Evolutionary conservation across 306 rosid species (phyloP).

Genomic region (Rosa chinensis): DNA sequence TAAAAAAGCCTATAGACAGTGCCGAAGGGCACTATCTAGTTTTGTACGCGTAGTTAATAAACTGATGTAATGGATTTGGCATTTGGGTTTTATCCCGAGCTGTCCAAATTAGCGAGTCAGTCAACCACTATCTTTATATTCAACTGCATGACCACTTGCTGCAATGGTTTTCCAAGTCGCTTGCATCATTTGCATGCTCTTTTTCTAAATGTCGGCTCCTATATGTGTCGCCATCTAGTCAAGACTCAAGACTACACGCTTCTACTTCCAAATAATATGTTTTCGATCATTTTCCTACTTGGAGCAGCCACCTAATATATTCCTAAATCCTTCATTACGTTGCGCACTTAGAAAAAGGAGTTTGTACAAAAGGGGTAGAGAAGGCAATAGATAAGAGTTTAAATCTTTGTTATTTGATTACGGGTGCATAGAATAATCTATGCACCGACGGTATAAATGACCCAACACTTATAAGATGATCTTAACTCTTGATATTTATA

Average conservation of each 20-base stretch:
- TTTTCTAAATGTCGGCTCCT: not conserved
- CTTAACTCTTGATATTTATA: too few relatives aligned
- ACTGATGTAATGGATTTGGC: not conserved
- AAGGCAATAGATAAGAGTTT: too few relatives aligned
- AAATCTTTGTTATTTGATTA: too few relatives aligned
- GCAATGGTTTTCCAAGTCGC: not conserved
- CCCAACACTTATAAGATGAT: too few relatives aligned
- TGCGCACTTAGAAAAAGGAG: too few relatives aligned
- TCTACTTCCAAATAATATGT: not conserved
- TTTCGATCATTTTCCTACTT: not conserved
- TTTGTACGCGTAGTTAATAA: too few relatives aligned
- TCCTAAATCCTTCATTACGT: too few relatives aligned
- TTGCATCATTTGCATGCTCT: not conserved
- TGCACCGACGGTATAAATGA: too few relatives aligned
- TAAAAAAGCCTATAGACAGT: not conserved
- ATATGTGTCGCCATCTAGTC: not conserved
- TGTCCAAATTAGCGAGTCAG: not conserved
- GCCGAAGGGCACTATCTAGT: not conserved
- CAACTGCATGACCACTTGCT: not conserved
- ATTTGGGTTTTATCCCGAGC: not conserved
- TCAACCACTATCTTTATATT: not conserved
- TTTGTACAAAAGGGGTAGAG: not conserved
- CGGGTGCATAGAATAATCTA: too few relatives aligned
- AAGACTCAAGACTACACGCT: not conserved
- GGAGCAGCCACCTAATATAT: not conserved